Base-by-base conservation (phyloP, 345 rosid genomes). In the thale cress (Arabidopsis thaliana) region DNA sequence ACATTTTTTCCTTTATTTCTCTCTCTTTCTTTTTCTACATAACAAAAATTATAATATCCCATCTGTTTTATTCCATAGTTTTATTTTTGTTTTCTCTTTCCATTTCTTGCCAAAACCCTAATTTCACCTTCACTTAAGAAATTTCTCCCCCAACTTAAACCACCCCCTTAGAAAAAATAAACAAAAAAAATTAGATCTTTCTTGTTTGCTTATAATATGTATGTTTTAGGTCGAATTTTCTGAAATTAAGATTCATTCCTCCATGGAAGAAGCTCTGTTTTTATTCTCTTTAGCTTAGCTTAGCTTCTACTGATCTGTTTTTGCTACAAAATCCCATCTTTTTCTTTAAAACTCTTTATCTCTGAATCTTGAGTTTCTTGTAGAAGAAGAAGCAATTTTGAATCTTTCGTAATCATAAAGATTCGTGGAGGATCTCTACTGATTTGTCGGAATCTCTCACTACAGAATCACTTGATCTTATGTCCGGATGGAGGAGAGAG, bases 401-500 rank as follows among this genome's bases (percentile, higher is more conserved):
- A 72, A 51, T 42, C 81, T 72, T 58, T 51, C 12, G 16, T 78
- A 52, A 78, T 72, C 77, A 78, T 41, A 59, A 72, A 72, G 81
- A 78, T 78, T 72, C 69, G 28, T 16, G 24, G 24, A n/a, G 80
- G 56, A 62, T 69, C 70, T 64, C 60, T 67, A 51, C 74, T 60
- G 40, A 76, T 77, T 77, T 71, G 51, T 78, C 64, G 81, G 81
- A 78, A 66, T 72, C 64, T 59, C 42, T 42, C 42, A 41, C 23
- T 44, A 69, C 71, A 55, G 71, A 62, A 45, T 62, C 70, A 76
- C 75, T 44, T 67, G 78, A 78, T 82, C 73, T 76, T 76, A 67
- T 82, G 69, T 78, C 37, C 74, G 73, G 52, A 94, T 92, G 97
- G 97, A 87, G 76, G 88, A 78, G 78, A 87, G 81, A 63, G 93